Evolutionary conservation across 1,284 basidiomycete species (phyloP), one percentile per base, ranked within the genome.

Genomic region (Rhodotorula sp.): DNA sequence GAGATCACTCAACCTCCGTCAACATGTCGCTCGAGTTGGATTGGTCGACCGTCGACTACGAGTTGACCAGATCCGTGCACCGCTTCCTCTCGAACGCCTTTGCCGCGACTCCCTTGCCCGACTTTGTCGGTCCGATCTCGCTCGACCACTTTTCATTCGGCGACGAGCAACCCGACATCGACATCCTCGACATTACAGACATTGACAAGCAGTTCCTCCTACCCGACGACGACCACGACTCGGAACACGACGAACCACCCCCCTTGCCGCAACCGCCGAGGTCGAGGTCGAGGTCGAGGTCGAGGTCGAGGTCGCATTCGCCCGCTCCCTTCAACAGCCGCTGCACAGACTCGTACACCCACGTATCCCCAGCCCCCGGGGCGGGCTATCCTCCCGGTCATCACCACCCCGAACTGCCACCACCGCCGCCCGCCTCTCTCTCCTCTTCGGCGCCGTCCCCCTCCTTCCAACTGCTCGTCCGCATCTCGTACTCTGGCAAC

Each of bases 181-280:
- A 95, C 79, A 86, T 99, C 68, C 88, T 92, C 68, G 94, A 97
- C 81, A 83, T 99, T 68, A 86, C 92, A 60, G 94, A 98, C 82
- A 92, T 98, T 67, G 93, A 95, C 83, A 88, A 88, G 53, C 94
- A 95, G 79, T 98, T 98, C 79, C 84, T 92, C 64, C 89, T 93
- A 73, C 89, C 89, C 69, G 89, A 92, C 75, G 87, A 89, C 3
- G 87, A 88, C n/a, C 85, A 86, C 6, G 73, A 78, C 42, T 74
- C 73, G 37, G 76, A 72, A n/a, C 57, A 75, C 46, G 66, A 60
- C 85, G 22, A 56, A 10, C 63, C 15, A 59, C 69, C 29, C 10
- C 66, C 20, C n/a, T n/a, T n/a, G 10, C 62, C 48, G 0, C 29
- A 18, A 14, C 60, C 54, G 12, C 60, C 60, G 37, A 42, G 37